phyloP scores from a whole-genome alignment of 495 filamentous ascomycete genomes.

The Cercophora samala region DNA sequence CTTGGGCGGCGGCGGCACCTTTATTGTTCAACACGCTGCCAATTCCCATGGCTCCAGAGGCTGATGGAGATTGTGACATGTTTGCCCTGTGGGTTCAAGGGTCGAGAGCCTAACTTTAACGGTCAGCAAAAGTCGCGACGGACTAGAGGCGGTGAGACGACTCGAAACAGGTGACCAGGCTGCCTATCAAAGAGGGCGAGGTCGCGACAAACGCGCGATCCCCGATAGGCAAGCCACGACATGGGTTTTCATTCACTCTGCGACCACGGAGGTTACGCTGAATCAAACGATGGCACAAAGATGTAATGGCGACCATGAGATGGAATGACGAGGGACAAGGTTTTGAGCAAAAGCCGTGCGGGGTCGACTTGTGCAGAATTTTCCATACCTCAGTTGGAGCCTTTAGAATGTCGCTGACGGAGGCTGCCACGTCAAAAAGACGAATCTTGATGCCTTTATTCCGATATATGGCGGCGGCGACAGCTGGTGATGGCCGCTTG shows the following conservation, averaged over 20 bases:
- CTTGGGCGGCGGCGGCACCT: slow-evolving; percentile 16
- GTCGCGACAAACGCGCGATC: not conserved
- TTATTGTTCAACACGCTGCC: slow-evolving; percentile 39
- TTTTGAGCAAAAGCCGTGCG: not conserved
- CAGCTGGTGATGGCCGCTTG: not conserved
- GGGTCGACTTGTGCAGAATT: not conserved
- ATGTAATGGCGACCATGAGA: not conserved
- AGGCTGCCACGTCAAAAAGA: not conserved
- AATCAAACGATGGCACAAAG: not conserved
- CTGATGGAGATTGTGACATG: slow-evolving; percentile 39
- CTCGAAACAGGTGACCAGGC: slow-evolving; percentile 2
- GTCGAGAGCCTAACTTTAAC: not conserved
- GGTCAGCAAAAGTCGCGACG: not conserved
- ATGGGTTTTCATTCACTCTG: not conserved
- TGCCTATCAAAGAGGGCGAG: not conserved
- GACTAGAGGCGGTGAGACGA: not conserved
- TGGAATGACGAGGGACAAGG: not conserved
- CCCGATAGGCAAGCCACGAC: not conserved
- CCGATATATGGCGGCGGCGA: not conserved
- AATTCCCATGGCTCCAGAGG: slow-evolving; percentile 38
- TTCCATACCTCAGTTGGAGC: not conserved
- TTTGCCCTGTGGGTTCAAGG: slow-evolving; percentile 11
- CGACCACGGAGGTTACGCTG: not conserved
- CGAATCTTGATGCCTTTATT: not conserved
- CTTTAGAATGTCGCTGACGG: not conserved